Evolutionary conservation across 2,329 filamentous ascomycete species (phyloP), one percentile per base, ranked within the genome.

Genomic region (Colletotrichum sojae): DNA sequence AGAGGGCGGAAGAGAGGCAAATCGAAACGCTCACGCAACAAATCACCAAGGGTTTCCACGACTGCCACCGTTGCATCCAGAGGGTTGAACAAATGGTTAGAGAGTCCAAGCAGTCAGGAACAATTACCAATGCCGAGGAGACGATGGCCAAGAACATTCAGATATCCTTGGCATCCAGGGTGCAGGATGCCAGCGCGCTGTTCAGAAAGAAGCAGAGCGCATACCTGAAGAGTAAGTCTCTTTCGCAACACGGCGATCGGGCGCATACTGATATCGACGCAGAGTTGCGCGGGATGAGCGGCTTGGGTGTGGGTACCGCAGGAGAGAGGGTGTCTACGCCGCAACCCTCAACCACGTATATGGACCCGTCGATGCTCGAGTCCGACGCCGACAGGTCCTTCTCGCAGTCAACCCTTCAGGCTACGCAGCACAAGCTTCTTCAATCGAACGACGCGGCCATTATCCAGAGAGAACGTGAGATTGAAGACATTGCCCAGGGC

Each of bases 181-280:
- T 98, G 0, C 95, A 98, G 80, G 95, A 98, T 74, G 92, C 94
- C 55, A 98, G 95, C 83, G 92, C 96, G 36, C 87, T 89, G 71
- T 99, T 99, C 79, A 89, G 96, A 76, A 99, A 98, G 86, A 98
- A 98, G 84, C 96, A 99, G 84, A 95, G 95, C 78, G 92, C 92
- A 59, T 99, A 99, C 81, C 82, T 99, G 61, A 98, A 97, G 82
- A 98, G 94, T 97, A 85, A 67, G 82, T 74, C 68, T 2, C 3
- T n/a, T 43, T 39, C 2, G 16, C 43, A 51, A 20, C 13, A 62
- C 15, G 40, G 39, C 10, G 27, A 39, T 45, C 51, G 20, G 39
- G 13, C 49, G 9, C 39, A 18, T 54, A 58, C 73, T 79, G 59
- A 80, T 71, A 43, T 40, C 5, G 59, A n/a, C 22, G 16, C 75